Evolutionary conservation across 2,329 filamentous ascomycete species (phyloP).

Genomic region (Talaromyces sp.): DNA sequence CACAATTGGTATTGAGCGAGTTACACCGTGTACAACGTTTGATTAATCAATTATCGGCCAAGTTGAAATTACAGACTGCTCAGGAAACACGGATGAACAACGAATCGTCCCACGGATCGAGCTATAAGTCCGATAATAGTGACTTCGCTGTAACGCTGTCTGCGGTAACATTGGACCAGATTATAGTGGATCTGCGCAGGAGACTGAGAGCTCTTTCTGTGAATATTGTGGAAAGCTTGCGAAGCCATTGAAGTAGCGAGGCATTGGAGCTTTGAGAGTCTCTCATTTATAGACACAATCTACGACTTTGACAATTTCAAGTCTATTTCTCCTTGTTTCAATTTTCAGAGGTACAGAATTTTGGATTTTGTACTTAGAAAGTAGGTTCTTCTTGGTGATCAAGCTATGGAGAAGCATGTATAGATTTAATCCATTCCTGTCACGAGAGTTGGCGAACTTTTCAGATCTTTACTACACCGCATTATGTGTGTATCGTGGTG

Average conservation of each 20-base stretch:
- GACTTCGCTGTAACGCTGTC: neutral
- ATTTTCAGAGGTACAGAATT: neutral
- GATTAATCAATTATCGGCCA: constrained; percentile 26
- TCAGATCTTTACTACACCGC: neutral
- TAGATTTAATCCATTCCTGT: neutral
- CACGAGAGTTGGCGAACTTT: neutral
- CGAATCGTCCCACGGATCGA: neutral
- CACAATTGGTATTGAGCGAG: constrained; percentile 36
- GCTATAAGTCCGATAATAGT: neutral
- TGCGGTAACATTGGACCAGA: neutral
- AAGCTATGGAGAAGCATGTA: neutral
- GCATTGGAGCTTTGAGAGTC: neutral
- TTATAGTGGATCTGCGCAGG: neutral
- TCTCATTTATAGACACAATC: neutral
- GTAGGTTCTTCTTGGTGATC: neutral
- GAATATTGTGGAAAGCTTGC: neutral
- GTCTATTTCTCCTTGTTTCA: neutral
- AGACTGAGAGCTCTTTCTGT: neutral
- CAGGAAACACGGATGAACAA: neutral
- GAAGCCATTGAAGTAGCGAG: neutral
- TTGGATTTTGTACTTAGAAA: neutral
- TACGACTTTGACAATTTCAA: neutral
- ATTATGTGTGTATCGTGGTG: too few species aligned
- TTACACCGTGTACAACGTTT: constrained; percentile 35
- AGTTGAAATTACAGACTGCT: constrained; percentile 16